Evolutionary conservation across 768 basidiomycete genomes (phyloP).

Genomic region (Suillus brevipes): DNA sequence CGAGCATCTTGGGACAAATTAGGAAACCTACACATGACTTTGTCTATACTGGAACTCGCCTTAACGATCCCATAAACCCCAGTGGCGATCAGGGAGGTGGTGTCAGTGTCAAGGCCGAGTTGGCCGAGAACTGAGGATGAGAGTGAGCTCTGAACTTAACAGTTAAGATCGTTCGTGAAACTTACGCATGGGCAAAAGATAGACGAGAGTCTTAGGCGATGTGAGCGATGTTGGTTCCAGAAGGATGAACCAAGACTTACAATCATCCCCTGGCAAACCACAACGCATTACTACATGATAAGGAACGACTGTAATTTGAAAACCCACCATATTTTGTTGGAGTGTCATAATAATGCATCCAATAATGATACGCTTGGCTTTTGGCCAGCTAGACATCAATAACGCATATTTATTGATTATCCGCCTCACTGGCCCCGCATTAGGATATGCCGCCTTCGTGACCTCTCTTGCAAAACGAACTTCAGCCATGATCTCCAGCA

Average conservation of each 20-base stretch:
- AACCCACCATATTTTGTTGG: slow-evolving; percentile 33
- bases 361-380: slow-evolving; percentile 31
- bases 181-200: slow-evolving; percentile 19
- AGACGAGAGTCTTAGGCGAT: slow-evolving; percentile 27
- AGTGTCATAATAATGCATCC: slow-evolving; percentile 35
- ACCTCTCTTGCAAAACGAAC: slow-evolving; percentile 27
- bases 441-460: slow-evolving; percentile 19
- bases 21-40: no score
- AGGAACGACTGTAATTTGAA: neutral
- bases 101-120: slow-evolving; percentile 40
- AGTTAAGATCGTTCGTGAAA: neutral
- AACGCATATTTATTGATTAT: slow-evolving; percentile 25
- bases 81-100: slow-evolving; percentile 42
- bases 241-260: slow-evolving; percentile 16
- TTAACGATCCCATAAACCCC: slow-evolving; percentile 41
- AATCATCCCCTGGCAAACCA: slow-evolving; percentile 24
- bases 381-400: slow-evolving; percentile 30
- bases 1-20: slow-evolving; percentile 24
- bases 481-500: slow-evolving; percentile 41
- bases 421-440: slow-evolving; percentile 21
- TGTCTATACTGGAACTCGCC: slow-evolving; percentile 8
- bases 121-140: slow-evolving; percentile 38
- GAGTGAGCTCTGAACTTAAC: slow-evolving; percentile 1
- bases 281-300: neutral
- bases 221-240: slow-evolving; percentile 7